Percentiles rank a stretch among this genome's conserved stretches.
Conservation (phyloP, 2,329 filamentous ascomycete species). For the Diaporthe batatas region DNA sequence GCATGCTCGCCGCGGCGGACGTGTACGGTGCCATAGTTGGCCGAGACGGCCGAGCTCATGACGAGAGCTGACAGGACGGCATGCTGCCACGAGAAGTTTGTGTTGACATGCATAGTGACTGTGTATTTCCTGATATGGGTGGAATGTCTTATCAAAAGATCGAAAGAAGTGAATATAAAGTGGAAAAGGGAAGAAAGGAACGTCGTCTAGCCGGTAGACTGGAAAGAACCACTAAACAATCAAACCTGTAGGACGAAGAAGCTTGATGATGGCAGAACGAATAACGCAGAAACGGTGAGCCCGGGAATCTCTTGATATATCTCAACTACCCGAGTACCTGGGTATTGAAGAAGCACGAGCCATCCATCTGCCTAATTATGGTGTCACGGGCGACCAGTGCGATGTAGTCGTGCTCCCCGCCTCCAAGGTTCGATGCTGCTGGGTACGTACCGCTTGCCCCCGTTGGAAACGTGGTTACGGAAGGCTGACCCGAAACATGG, state of each 20-base stretch:
- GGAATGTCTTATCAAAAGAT: constrained; percentile 30
- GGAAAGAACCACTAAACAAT: constrained; percentile 24
- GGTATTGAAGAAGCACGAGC: constrained; percentile 10
- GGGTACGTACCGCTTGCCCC: constrained; percentile 3
- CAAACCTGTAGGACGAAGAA: constrained; percentile 22
- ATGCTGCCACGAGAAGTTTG: constrained; percentile 24
- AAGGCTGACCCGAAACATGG: constrained; percentile 25
- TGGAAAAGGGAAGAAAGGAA: constrained; percentile 10
- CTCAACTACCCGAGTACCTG: not conserved
- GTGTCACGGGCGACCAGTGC: not conserved
- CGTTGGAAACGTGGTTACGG: constrained; percentile 24
- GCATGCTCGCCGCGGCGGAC: constrained; percentile 26
- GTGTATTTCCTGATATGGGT: not conserved
- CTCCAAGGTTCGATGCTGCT: no score
- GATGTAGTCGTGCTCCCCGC: constrained; percentile 7
- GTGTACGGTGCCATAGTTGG: constrained; percentile 30
- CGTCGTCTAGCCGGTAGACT: constrained; percentile 33
- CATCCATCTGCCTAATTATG: constrained; percentile 7
- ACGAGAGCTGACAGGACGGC: constrained; percentile 37
- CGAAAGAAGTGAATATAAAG: constrained; percentile 22
- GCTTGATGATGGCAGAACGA: not conserved
- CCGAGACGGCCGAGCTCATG: constrained; percentile 35
- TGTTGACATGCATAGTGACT: constrained; percentile 31
- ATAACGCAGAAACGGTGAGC: not conserved
- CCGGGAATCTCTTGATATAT: constrained; percentile 25